phyloP scores from a whole-genome alignment of 106 monocot species.

The Triglochin maritima region DNA sequence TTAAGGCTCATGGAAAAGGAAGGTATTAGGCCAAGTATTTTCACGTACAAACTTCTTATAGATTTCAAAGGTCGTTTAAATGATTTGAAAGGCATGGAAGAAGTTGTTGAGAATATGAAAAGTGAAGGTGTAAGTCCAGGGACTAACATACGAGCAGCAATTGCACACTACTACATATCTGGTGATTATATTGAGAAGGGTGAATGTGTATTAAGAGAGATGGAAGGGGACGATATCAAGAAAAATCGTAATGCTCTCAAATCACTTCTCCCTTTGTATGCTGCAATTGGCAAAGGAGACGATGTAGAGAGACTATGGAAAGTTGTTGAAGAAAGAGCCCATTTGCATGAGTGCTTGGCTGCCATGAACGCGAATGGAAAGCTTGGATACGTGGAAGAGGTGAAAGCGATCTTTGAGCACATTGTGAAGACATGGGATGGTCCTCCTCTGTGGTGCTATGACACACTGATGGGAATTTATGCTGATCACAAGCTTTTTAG shows the following conservation, averaged over 20 bases:
- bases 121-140: conserved; percentile 34
- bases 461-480: conserved; percentile 5
- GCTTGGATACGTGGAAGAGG: conserved; percentile 37
- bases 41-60: conserved; percentile 50
- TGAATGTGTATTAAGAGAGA: conserved; percentile 34
- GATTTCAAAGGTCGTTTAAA: conserved; percentile 43
- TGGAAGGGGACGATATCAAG: conserved; percentile 43
- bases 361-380: conserved; percentile 61
- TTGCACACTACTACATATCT: conserved; percentile 34
- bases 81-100: conserved; percentile 53
- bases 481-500: conserved; percentile 1
- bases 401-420: conserved; percentile 38
- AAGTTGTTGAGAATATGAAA: conserved; percentile 51
- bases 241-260: conserved; percentile 26
- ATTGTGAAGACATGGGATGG: conserved; percentile 23
- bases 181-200: conserved; percentile 48
- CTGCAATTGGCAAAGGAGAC: conserved; percentile 29
- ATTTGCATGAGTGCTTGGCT: conserved; percentile 28
- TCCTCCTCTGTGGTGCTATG: conserved; percentile 35
- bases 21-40: conserved; percentile 37
- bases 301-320: conserved; percentile 71
- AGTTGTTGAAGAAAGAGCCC: conserved; percentile 19
- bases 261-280: conserved; percentile 48
- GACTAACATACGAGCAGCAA: conserved; percentile 10
- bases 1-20: conserved; percentile 61